A percentile compares a stretch with the other conserved stretches of the same genome.
phyloP scores from a whole-genome alignment of 441 rosid species.

The Breynia disticha region DNA sequence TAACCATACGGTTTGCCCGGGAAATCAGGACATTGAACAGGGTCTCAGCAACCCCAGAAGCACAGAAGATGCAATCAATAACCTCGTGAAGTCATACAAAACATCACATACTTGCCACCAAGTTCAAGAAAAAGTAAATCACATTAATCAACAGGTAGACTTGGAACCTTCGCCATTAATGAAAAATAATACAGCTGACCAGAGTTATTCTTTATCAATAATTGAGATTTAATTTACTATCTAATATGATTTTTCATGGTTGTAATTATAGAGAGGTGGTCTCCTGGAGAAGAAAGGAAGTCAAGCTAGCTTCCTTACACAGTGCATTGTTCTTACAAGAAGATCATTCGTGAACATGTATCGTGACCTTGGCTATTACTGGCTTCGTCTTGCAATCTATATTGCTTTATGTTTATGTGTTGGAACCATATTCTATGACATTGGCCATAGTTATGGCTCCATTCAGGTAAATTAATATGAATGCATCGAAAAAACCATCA shows the following conservation, averaged over 20 bases:
- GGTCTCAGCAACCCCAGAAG: conserved; percentile 12
- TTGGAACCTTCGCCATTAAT: background rate
- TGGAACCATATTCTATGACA: conserved; percentile 29
- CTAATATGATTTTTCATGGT: background rate
- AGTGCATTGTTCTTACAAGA: conserved; percentile 31
- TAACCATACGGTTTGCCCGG: too few species aligned
- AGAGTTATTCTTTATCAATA: too few species aligned
- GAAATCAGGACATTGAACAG: conserved; percentile 29
- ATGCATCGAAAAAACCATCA: too few species aligned
- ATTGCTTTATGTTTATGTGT: conserved; percentile 27
- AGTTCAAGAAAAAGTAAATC: conserved; percentile 18
- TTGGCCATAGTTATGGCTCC: conserved; percentile 31
- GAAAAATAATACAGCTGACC: background rate
- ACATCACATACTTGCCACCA: conserved; percentile 21
- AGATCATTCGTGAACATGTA: conserved; percentile 54
- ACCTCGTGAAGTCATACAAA: conserved; percentile 31
- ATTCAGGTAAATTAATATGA: conserved; percentile 28
- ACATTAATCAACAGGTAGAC: conserved; percentile 24
- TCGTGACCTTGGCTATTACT: conserved; percentile 55
- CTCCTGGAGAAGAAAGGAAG: conserved; percentile 18
- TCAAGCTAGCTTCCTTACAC: conserved; percentile 34
- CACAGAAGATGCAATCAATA: conserved; percentile 29
- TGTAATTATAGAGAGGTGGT: conserved; percentile 14
- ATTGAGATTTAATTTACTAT: background rate
- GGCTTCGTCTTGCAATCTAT: conserved; percentile 46